phyloP scores from a whole-genome alignment of 208 protist genomes.

The Wallacemonas sp. region DNA sequence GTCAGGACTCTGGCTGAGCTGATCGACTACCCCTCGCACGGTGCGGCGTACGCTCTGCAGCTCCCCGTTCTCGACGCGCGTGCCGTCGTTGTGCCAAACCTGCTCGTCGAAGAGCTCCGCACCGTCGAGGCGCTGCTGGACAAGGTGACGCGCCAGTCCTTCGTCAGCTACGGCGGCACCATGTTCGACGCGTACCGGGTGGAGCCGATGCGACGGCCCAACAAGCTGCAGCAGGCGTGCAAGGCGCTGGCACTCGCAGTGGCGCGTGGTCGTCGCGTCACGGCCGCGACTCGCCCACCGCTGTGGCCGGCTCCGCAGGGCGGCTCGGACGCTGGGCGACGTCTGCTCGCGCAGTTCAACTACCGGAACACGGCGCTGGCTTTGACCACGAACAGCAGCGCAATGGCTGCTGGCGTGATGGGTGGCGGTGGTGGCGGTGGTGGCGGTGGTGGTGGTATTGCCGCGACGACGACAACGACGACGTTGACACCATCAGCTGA shows the following conservation, averaged over 20 bases:
- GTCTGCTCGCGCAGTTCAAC: background rate
- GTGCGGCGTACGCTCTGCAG: background rate
- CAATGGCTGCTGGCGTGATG: background rate
- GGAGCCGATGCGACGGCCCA: background rate
- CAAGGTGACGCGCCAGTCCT: constrained; percentile 73
- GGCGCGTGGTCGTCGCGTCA: background rate
- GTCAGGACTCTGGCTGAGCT: background rate
- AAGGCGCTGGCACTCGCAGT: background rate
- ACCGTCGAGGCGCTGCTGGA: constrained; percentile 63
- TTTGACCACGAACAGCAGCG: background rate
- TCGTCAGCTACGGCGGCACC: constrained; percentile 22
- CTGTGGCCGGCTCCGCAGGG: background rate
- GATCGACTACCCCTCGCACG: background rate
- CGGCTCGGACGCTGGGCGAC: background rate
- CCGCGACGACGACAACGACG: background rate
- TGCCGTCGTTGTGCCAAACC: constrained; percentile 56
- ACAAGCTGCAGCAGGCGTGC: background rate
- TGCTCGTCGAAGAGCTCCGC: constrained; percentile 75
- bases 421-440: background rate
- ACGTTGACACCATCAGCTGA: no score
- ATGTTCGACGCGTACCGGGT: background rate
- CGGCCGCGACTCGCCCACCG: background rate
- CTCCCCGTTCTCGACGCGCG: constrained; percentile 33
- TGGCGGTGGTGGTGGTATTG: background rate
- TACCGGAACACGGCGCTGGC: constrained; percentile 15